Conservation (phyloP, 2,329 filamentous ascomycete species). For the Sporothrix pseudoabietina region DNA sequence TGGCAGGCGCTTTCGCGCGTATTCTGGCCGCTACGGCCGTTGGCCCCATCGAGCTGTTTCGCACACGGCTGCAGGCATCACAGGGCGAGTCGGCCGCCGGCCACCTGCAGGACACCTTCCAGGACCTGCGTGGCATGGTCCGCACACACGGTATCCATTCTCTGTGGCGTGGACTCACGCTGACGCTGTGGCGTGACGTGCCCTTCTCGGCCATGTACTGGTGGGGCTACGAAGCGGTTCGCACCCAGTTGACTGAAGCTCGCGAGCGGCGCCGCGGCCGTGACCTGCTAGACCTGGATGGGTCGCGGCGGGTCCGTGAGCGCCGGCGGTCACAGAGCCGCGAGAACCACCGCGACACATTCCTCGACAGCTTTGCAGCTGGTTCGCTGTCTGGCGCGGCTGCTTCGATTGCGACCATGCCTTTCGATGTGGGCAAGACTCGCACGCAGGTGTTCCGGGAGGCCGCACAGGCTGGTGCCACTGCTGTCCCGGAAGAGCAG, state of each 20-base stretch:
- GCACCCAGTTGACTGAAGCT: slow-evolving; percentile 68
- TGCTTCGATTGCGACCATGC: slow-evolving; percentile 86
- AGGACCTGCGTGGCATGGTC: slow-evolving; percentile 78
- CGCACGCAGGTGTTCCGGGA: slow-evolving; percentile 82
- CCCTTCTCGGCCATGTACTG: slow-evolving; percentile 97
- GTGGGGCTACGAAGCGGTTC: slow-evolving; percentile 92
- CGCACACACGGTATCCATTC: slow-evolving; percentile 73
- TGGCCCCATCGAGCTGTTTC: slow-evolving; percentile 89
- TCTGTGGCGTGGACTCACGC: slow-evolving; percentile 84
- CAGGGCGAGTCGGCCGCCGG: slow-evolving; percentile 59
- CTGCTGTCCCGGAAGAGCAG: slow-evolving; percentile 67
- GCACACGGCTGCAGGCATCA: slow-evolving; percentile 86
- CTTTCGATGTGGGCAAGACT: slow-evolving; percentile 97
- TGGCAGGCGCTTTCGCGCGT: slow-evolving; percentile 77
- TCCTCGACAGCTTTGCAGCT: slow-evolving; percentile 85
- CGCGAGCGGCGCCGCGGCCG: slow-evolving; percentile 58
- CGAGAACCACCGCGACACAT: slow-evolving; percentile 74
- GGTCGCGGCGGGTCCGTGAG: slow-evolving; percentile 45
- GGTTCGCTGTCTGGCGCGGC: slow-evolving; percentile 81
- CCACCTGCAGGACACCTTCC: slow-evolving; percentile 77
- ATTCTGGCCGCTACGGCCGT: slow-evolving; percentile 80
- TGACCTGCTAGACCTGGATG: slow-evolving; percentile 40
- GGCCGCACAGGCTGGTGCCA: slow-evolving; percentile 41
- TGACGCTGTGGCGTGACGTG: slow-evolving; percentile 95
- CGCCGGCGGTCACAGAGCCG: slow-evolving; percentile 61